Evolutionary conservation across 768 basidiomycete genomes (phyloP).

Genomic region (Pleurotus sapidus): DNA sequence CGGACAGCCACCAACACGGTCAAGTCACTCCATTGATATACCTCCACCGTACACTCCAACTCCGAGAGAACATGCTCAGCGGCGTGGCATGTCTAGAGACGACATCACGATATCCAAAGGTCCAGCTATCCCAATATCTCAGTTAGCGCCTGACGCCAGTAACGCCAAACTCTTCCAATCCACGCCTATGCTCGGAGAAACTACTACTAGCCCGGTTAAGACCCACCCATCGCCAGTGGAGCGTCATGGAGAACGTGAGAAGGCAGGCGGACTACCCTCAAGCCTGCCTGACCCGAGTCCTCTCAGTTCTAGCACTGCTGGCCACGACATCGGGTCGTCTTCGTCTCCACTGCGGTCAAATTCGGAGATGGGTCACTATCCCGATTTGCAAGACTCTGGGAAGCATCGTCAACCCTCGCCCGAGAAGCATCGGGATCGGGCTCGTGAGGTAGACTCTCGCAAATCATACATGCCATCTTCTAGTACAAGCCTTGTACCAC

Average conservation of each 20-base stretch:
- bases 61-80: conserved; percentile 25
- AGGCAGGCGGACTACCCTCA: conserved; percentile 27
- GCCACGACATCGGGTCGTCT: conserved; percentile 25
- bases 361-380: conserved; percentile 81
- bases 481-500: not conserved
- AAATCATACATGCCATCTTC: not conserved
- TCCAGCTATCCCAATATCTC: conserved; percentile 51
- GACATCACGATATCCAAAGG: conserved; percentile 50
- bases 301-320: conserved; percentile 48
- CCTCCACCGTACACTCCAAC: conserved; percentile 18
- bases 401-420: conserved; percentile 45
- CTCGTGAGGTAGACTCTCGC: conserved; percentile 2
- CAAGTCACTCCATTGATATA: conserved; percentile 50
- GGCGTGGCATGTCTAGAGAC: conserved; percentile 53
- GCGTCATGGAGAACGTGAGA: conserved; percentile 19
- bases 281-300: conserved; percentile 55
- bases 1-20: conserved; percentile 38
- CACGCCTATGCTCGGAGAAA: conserved; percentile 15
- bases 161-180: conserved; percentile 61
- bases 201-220: conserved; percentile 50
- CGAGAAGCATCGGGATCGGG: conserved; percentile 7
- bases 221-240: conserved; percentile 50
- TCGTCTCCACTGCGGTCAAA: conserved; percentile 55
- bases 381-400: conserved; percentile 52
- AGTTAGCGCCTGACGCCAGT: conserved; percentile 48